Base-by-base conservation (phyloP, 768 basidiomycete species). In the Hypholoma fasciculare region DNA sequence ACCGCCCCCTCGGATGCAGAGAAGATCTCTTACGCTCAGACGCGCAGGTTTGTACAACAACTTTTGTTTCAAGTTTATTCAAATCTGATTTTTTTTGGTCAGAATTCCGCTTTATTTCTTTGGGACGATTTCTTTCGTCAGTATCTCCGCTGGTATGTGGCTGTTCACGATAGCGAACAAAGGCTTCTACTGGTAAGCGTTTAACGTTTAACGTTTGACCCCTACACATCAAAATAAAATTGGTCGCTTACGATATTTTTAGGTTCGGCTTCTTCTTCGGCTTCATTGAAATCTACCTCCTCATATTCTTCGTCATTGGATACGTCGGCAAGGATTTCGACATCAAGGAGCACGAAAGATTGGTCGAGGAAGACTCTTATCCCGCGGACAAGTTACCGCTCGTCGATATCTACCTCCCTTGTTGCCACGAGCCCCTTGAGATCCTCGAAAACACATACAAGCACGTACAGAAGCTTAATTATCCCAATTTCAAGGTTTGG, bases 391-490 rank as follows among this genome's bases (percentile, higher is more conserved):
- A 65, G 40, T 51, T 61, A 9, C 69, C 68, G 4, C 62, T 64
- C 0, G 65, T 71, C 52, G 70, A 71, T 48, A 66, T 69, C 39
- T 69, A 69, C 42, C 70, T 69, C 17, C 68, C 67, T 13, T 69
- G 68, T 47, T 67, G 66, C 63, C 63, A 63, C 19, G 68, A 69
- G 54, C 66, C 67, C 9, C 61, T 69, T n/a, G 68, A 69, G 20
- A 60, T 71, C 50, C 65, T 69, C 42, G 65, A 69, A 54, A 71
- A 71, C 57, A 71, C 70, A 3, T 71, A 71, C 66, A 71, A 65
- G 49, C 66, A 71, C 44, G 67, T 69, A 27, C 46, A 66, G 16
- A 53, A 68, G 42, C 63, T 68, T 19, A 56, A 66, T 39, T 69
- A 71, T 47, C 63, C 67, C 34, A 69, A 69, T 42, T 61, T 65